These are phyloP conservation scores for Dentipellis fragilis DNA, from an alignment of 768 basidiomycete species.

Conservation along the genomic window DNA sequence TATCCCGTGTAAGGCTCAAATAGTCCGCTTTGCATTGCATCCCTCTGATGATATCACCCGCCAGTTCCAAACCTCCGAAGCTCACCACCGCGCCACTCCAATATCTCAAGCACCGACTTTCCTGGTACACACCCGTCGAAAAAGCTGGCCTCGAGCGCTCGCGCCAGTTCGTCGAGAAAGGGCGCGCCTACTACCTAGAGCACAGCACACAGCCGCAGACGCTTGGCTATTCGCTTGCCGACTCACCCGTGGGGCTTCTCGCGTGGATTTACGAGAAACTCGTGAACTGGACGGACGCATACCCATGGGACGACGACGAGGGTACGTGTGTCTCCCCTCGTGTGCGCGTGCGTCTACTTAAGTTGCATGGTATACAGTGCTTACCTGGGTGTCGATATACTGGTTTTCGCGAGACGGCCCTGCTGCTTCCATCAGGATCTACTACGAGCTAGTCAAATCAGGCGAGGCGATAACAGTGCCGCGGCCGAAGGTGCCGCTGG, in stretches of 20 bases:
- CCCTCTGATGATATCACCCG: too few relatives aligned
- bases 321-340: conserved; percentile 21
- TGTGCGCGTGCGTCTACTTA: conserved; percentile 8
- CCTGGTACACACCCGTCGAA: conserved; percentile 25
- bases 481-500: conserved; percentile 15
- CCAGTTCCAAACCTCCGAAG: too few relatives aligned
- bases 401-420: conserved; percentile 26
- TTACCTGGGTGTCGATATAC: conserved; percentile 27
- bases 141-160: conserved; percentile 25
- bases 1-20: too few relatives aligned
- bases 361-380: conserved; percentile 17
- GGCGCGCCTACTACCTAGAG: conserved; percentile 28
- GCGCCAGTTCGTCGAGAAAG: conserved; percentile 21
- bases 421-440: conserved; percentile 21
- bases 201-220: conserved; percentile 25
- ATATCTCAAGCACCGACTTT: conserved; percentile 20
- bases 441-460: conserved; percentile 18
- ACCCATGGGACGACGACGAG: conserved; percentile 49
- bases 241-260: conserved; percentile 39
- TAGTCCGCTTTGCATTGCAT: too few relatives aligned
- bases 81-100: conserved; percentile 6
- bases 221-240: conserved; percentile 40
- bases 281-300: conserved; percentile 27
- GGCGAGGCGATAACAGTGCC: background rate
- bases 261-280: conserved; percentile 25